Percentiles rank a stretch among this genome's conserved stretches.
Evolutionary conservation across 495 filamentous ascomycete species (phyloP).

Genomic region (Geoglossum glabrum): DNA sequence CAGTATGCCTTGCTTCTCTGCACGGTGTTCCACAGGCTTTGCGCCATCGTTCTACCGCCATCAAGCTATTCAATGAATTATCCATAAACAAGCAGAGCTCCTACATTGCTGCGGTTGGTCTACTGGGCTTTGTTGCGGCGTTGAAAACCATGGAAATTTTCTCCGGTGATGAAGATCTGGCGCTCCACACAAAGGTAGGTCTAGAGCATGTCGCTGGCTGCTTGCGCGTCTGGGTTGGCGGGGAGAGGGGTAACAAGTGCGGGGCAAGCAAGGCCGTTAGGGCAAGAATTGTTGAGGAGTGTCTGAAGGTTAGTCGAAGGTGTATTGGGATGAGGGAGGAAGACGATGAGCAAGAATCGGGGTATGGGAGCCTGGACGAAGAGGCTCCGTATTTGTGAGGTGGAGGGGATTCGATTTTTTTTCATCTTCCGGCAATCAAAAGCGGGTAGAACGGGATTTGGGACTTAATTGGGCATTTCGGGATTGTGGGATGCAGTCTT

Average conservation of each 20-base stretch:
- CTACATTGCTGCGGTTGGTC: neutral
- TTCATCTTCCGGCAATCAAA: no score
- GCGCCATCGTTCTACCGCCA: neutral
- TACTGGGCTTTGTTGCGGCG: slow-evolving; percentile 1
- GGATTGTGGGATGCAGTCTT: neutral
- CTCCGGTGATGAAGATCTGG: neutral
- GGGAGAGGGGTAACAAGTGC: neutral
- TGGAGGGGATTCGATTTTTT: no score
- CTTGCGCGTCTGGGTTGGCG: slow-evolving; percentile 1
- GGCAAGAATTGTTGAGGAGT: slow-evolving; percentile 1
- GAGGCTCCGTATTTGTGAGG: no score
- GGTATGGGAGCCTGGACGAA: neutral
- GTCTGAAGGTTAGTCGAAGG: slow-evolving; percentile 1
- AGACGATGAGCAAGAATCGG: neutral
- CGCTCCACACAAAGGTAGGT: neutral
- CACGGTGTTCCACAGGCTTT: neutral
- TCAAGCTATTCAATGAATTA: slow-evolving; percentile 3
- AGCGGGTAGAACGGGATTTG: neutral
- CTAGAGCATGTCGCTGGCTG: neutral
- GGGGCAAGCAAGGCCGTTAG: neutral
- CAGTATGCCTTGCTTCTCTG: slow-evolving; percentile 51
- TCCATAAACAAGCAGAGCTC: neutral
- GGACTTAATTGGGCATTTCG: neutral
- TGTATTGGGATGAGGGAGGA: neutral
- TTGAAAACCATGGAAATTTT: neutral